phyloP scores from a whole-genome alignment of 768 basidiomycete genomes.

The Tricholoma bakamatsutake region DNA sequence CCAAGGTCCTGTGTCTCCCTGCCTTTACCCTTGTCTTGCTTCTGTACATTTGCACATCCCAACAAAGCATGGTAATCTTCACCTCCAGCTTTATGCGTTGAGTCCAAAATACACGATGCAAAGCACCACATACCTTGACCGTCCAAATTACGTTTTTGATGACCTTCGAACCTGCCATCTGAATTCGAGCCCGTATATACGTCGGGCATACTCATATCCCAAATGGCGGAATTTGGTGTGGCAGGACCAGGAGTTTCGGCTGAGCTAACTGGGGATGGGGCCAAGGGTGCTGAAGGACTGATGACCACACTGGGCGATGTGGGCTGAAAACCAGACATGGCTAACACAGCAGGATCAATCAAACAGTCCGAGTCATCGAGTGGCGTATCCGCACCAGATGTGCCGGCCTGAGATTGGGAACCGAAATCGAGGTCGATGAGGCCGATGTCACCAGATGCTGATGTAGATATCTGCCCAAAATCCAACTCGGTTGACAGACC shows the following conservation, averaged over 20 bases:
- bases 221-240: constrained; percentile 31
- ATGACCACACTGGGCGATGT: not conserved
- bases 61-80: constrained; percentile 3
- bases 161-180: constrained; percentile 9
- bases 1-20: constrained; percentile 10
- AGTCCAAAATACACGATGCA: constrained; percentile 10
- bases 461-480: constrained; percentile 1
- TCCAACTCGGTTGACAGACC: constrained; percentile 5
- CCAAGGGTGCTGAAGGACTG: constrained; percentile 8
- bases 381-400: not conserved
- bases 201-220: constrained; percentile 30
- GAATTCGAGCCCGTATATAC: constrained; percentile 14
- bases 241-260: constrained; percentile 27
- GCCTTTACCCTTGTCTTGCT: constrained; percentile 20
- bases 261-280: constrained; percentile 24
- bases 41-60: not conserved
- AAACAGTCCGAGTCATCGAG: constrained; percentile 9
- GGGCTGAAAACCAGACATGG: constrained; percentile 17
- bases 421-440: constrained; percentile 14
- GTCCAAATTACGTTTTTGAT: constrained; percentile 7
- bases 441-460: constrained; percentile 7
- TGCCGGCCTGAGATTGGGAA: constrained; percentile 3
- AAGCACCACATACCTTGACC: constrained; percentile 24
- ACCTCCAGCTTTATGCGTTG: constrained; percentile 9
- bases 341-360: constrained; percentile 30